Evolutionary conservation across 2,329 filamentous ascomycete genomes (phyloP), one percentile per base, ranked within the genome.

Genomic region (Penicillium nordicum): DNA sequence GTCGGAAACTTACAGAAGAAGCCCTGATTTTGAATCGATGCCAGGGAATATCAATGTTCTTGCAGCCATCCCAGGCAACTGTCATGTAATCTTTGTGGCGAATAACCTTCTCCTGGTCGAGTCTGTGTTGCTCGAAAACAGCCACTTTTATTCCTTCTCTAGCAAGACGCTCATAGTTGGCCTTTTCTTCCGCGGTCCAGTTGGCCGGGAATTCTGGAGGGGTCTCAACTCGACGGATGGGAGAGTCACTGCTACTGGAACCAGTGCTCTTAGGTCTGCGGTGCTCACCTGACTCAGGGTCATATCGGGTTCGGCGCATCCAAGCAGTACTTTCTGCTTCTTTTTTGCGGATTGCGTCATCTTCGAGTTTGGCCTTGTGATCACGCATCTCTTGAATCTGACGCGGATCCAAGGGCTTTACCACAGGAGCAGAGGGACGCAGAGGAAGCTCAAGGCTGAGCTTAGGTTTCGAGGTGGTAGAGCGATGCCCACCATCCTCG

Each of bases 41-140:
- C 53, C 53, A 55, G 23, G 53, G 53, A 36, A 55, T 52, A 23
- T 55, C 53, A 30, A 55, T 34, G n/a, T 55, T 55, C 41, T 46
- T 55, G 27, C 42, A 55, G 4, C 29, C 41, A 46, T 55, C 53
- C 53, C 53, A 55, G 21, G 29, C 41, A 40, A 52, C 23, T 1
- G 48, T 46, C n/a, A 36, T 37, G 27, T 52, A 46, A 16, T 55
- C 41, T 6, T 46, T 5, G n/a, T 52, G 48, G 2, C n/a, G 23
- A 3, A 42, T 12, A 25, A 52, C 4, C 5, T 46, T 52, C n/a
- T 51, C 41, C 16, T 46, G 37, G n/a, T 55, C 21, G 1, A 52
- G 41, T 29, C 53, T 38, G 18, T 55, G 41, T 6, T 37, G 53
- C 16, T 55, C 47, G 8, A 30, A 51, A 23, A 51, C 32, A 4